Conservation (phyloP, 2,329 filamentous ascomycete genomes). For the Aspergillus awamori region DNA sequence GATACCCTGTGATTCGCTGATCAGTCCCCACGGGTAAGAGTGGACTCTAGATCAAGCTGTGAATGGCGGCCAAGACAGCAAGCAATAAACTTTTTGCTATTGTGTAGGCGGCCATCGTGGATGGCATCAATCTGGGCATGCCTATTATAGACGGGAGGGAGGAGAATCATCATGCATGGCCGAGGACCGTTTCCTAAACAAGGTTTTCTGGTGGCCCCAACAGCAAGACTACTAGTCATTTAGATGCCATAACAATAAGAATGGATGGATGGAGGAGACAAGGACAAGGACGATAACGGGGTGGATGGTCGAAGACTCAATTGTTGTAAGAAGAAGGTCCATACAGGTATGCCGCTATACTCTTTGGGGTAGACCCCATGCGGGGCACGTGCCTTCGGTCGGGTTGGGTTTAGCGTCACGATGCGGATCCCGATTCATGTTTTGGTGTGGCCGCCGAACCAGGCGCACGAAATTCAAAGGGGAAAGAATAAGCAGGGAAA, state of each 20-base stretch:
- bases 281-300: not conserved
- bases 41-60: not conserved
- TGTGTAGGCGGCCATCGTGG: not conserved
- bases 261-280: not conserved
- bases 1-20: not conserved
- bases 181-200: not conserved
- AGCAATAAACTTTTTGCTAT: not conserved
- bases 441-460: not conserved
- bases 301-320: not conserved
- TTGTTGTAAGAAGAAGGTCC: conserved; percentile 5
- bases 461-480: not conserved
- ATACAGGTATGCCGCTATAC: conserved; percentile 7
- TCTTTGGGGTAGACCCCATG: not conserved
- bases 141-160: not conserved
- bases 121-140: not conserved
- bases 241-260: not conserved
- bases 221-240: not conserved
- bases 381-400: not conserved
- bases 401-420: not conserved
- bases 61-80: not conserved
- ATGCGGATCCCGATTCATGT: not conserved
- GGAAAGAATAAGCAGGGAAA: not conserved
- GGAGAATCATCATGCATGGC: not conserved
- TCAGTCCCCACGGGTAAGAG: not conserved
- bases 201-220: not conserved